Base-by-base conservation (phyloP, 202 grass and related monocot genomes). In the Schoenoplectus triqueter region DNA sequence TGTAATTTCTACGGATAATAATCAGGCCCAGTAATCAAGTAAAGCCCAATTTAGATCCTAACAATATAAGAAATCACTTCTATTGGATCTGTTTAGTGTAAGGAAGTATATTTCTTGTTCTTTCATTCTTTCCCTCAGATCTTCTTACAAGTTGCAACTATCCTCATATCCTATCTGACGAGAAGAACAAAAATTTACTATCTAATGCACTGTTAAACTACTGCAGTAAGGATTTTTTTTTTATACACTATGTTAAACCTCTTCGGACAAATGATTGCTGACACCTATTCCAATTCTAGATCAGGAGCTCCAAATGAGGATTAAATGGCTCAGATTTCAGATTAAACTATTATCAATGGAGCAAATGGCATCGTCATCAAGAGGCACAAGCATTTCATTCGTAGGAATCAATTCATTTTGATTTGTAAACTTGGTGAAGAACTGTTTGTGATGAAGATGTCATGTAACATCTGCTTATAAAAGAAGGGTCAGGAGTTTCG, bases 261-360 rank as follows among this genome's bases (percentile, higher is more conserved):
- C 5, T 98, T 98, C 84, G 52, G 87, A 67, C 96, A 95, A 83
- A 98, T 98, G 96, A 62, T 62, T 6, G 63, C 21, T 2, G 82
- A 92, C 14, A 64, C 83, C 20, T 39, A 14, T 45, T 82, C 74
- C 2, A 4, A 60, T 41, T 18, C 54, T 1, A 60, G 22, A 61
- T 60, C 31, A 17, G 14, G 54, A 44, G 6, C 14, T 0, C 60
- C 74, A 10, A 44, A 60, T 60, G 54, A 78, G 74, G 31, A 78
- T 78, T 60, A 61, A 7, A 59, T 15, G 6, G 7, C 55, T 60
- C 39, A 17, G 31, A 60, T 78, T 60, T 60, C 39, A 17, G 31
- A 60, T 78, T 60, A 13, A 10, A 11, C 50, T 54, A 22, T 54
- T 7, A 46, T 70, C 67, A 17, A 46, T 8, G 39, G 20, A 6